Percentiles rank a stretch among this genome's conserved stretches.
Evolutionary conservation across 2,329 filamentous ascomycete genomes (phyloP).

Genomic region (Rhytidhysteron rufulum): DNA sequence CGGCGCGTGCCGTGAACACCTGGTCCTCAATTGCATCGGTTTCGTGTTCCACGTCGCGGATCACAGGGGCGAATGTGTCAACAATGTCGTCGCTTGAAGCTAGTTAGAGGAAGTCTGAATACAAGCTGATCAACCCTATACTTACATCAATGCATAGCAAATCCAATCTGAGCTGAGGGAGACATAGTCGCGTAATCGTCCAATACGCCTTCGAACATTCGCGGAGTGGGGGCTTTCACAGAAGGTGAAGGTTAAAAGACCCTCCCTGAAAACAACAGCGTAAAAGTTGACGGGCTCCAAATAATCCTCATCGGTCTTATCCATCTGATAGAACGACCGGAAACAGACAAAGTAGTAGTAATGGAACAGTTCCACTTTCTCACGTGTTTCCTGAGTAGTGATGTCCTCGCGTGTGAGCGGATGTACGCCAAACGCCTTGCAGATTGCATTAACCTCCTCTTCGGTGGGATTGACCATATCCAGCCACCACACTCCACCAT

Average conservation of each 20-base stretch:
- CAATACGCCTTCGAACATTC: constrained; percentile 87
- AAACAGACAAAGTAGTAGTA: constrained; percentile 99
- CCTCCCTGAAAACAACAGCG: constrained; percentile 93
- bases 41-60: constrained; percentile 79
- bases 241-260: constrained; percentile 92
- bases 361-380: constrained; percentile 97
- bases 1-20: constrained; percentile 85
- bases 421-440: constrained; percentile 92
- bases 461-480: constrained; percentile 88
- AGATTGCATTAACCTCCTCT: constrained; percentile 82
- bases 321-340: constrained; percentile 82
- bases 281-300: constrained; percentile 96
- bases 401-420: constrained; percentile 96
- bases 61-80: constrained; percentile 87
- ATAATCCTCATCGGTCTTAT: constrained; percentile 74
- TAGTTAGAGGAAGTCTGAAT: constrained; percentile 3
- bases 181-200: constrained; percentile 90
- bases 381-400: constrained; percentile 86
- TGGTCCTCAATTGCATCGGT: constrained; percentile 93
- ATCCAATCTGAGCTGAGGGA: constrained; percentile 96
- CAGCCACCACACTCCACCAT: constrained; percentile 95
- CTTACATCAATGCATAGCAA: constrained; percentile 94
- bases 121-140: constrained; percentile 9
- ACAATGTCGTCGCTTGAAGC: constrained; percentile 81
- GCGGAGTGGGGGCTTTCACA: constrained; percentile 79